Percentiles rank a stretch among this genome's conserved stretches.
Evolutionary conservation across 2,329 filamentous ascomycete species (phyloP).

Genomic region (Colletotrichum siamense): DNA sequence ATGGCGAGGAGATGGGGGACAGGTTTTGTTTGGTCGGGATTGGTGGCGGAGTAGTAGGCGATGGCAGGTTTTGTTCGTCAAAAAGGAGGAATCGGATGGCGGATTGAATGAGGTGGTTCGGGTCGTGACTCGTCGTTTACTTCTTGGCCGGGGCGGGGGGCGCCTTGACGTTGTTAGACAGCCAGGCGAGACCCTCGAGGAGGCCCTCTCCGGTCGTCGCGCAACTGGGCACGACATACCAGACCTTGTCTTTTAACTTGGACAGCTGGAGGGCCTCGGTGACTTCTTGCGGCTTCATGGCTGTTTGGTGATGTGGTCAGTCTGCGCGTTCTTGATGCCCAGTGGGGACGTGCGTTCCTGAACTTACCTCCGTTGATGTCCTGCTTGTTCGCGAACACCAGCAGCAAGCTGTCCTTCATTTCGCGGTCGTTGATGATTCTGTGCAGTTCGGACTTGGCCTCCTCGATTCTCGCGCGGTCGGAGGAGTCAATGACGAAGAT

Average conservation of each 20-base stretch:
- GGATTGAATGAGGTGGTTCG: neutral
- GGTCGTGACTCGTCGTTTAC: slow-evolving; percentile 35
- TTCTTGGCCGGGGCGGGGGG: slow-evolving; percentile 61
- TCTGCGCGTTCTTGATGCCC: neutral
- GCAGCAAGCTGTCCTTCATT: slow-evolving; percentile 91
- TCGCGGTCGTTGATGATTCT: slow-evolving; percentile 98
- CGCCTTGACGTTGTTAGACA: slow-evolving; percentile 83
- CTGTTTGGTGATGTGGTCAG: slow-evolving; percentile 43
- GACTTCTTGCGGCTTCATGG: slow-evolving; percentile 80
- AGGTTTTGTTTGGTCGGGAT: neutral
- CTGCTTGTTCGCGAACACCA: slow-evolving; percentile 99
- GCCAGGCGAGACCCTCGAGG: slow-evolving; percentile 81
- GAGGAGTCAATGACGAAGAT: slow-evolving; percentile 99
- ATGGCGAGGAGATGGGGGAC: neutral
- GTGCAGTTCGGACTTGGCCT: slow-evolving; percentile 91
- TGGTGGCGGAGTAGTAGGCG: neutral
- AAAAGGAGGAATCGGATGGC: neutral
- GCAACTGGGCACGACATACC: slow-evolving; percentile 85
- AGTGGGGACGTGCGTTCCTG: neutral
- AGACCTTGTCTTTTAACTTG: slow-evolving; percentile 82
- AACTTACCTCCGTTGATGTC: slow-evolving; percentile 79
- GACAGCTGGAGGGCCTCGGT: slow-evolving; percentile 78
- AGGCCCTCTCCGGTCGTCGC: slow-evolving; percentile 83
- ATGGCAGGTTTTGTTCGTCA: neutral
- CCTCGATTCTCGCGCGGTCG: slow-evolving; percentile 88